A percentile compares a stretch with the other conserved stretches of the same genome.
Evolutionary conservation across 108 stramenopile genomes (phyloP).

Genomic region (Nitzschia palea): DNA sequence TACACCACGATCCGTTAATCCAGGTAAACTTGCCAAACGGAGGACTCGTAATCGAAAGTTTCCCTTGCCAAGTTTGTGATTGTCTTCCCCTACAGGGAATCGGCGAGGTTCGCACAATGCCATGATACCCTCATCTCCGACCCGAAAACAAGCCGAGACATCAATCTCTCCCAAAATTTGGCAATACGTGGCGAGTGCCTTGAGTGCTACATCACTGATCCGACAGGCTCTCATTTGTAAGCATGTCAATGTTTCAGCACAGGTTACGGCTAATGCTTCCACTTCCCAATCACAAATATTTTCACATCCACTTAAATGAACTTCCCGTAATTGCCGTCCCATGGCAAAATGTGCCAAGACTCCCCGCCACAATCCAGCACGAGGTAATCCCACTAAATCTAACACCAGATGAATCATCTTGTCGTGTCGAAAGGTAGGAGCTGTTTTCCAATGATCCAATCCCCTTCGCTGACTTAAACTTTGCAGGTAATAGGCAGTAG

Average conservation of each 20-base stretch:
- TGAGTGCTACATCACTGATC: constrained; percentile 25
- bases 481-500: too few relatives aligned
- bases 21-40: constrained; percentile 13
- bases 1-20: constrained; percentile 15
- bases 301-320: constrained; percentile 36
- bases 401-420: constrained; percentile 19
- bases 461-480: too few relatives aligned
- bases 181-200: constrained; percentile 29
- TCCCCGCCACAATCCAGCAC: constrained; percentile 13
- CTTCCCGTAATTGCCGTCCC: constrained; percentile 28
- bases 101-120: constrained; percentile 19
- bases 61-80: neutral
- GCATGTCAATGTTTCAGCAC: constrained; percentile 28
- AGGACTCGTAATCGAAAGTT: constrained; percentile 6
- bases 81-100: neutral
- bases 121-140: constrained; percentile 26
- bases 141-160: constrained; percentile 36
- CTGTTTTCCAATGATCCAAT: constrained; percentile 1
- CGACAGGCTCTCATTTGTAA: constrained; percentile 28
- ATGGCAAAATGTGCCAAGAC: constrained; percentile 26
- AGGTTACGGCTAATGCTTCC: constrained; percentile 28
- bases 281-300: constrained; percentile 28
- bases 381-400: constrained; percentile 19
- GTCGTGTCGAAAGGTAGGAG: constrained; percentile 1
- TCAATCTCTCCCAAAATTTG: constrained; percentile 20